Conservation (phyloP, 169 alveolate species). For the Plasmodium billcollinsi region DNA sequence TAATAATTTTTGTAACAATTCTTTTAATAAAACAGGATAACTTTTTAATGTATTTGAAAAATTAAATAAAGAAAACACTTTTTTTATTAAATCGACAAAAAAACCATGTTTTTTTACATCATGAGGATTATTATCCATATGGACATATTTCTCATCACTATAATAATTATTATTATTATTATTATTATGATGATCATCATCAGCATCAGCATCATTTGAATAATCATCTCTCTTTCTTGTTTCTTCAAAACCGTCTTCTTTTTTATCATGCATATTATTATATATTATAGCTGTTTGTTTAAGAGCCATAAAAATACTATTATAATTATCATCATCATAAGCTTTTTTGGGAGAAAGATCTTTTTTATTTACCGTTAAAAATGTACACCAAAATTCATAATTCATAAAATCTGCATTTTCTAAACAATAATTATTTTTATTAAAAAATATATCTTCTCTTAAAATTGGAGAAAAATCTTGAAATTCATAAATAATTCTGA, state of each 20-base stretch:
- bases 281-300: background rate
- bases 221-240: background rate
- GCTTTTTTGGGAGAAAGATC: background rate
- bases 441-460: conserved; percentile 20
- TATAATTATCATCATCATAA: conserved; percentile 11
- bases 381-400: conserved; percentile 49
- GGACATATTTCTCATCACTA: background rate
- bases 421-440: conserved; percentile 35
- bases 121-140: background rate
- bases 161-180: background rate
- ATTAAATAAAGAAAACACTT: conserved; percentile 19
- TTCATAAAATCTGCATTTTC: conserved; percentile 66
- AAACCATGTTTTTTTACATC: background rate
- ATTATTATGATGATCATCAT: background rate
- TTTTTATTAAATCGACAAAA: conserved; percentile 8
- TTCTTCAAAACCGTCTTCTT: background rate
- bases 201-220: background rate
- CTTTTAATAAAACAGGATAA: conserved; percentile 34
- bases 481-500: conserved; percentile 69
- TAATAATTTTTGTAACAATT: conserved; percentile 33
- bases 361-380: conserved; percentile 20
- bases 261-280: background rate
- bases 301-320: background rate
- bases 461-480: conserved; percentile 58
- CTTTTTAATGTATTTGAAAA: conserved; percentile 22